Evolutionary conservation across 192 early-diverging fungal genomes (phyloP), one percentile per base, ranked within the genome.

Genomic region (Mortierella hygrophila): DNA sequence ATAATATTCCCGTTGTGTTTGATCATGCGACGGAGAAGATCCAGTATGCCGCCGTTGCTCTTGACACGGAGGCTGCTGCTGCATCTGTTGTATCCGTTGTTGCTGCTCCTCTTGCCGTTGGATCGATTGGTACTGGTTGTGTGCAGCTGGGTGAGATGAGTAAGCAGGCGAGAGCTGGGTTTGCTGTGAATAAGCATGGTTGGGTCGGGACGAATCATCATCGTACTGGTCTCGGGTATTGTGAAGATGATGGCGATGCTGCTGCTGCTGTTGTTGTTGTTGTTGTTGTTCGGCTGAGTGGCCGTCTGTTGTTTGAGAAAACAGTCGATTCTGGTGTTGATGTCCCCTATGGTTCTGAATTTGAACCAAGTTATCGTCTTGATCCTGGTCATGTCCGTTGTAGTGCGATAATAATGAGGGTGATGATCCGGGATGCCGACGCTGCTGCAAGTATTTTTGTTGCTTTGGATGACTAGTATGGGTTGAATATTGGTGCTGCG

Each of bases 181-280:
- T 35, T 65, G 60, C 60, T 13, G n/a, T 65, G 60, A 65, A 32
- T 65, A 65, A 35, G 60, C 29, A 15, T 35, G 60, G 60, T 65
- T 65, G 11, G 3, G 29, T 32, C 60, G 60, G 60, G 60, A 35
- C 60, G 29, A 65, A 65, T 65, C 60, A 65, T 65, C 60, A 65
- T 65, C 60, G 60, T 65, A 65, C 60, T 65, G 60, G 60, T 65
- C 60, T 65, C 60, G 60, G 60, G 60, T 65, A 65, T 65, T 65
- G 60, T 65, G 29, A 26, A 32, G 60, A 65, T 65, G 60, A 13
- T 15, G 60, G 15, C 3, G 60, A 9, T 65, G 60, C 11, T 32
- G 60, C n/a, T 15, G 60, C n/a, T 65, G 29, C 4, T 65, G 29
- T 26, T 65, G 60, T 10, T 60, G 52, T 54, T 54, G 52, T 54